phyloP scores from a whole-genome alignment of 2,329 filamentous ascomycete species.

The Colletotrichum euphorbiae region DNA sequence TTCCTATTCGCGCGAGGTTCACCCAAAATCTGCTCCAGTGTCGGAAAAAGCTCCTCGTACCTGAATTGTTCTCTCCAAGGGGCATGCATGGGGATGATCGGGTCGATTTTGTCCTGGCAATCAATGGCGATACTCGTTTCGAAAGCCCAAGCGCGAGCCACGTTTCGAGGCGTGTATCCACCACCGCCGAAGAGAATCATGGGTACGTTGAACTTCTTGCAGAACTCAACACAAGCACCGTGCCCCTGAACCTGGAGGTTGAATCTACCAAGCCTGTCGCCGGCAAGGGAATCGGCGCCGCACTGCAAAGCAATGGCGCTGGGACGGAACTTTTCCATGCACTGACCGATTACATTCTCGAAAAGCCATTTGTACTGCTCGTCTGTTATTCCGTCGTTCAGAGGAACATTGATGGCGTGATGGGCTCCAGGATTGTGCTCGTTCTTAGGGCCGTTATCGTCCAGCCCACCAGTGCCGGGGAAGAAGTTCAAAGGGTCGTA shows the following conservation, averaged over 20 bases:
- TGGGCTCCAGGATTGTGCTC: slow-evolving; percentile 89
- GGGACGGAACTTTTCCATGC: slow-evolving; percentile 87
- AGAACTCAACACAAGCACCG: slow-evolving; percentile 88
- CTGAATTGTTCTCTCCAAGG: slow-evolving; percentile 92
- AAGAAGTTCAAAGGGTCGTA: slow-evolving; percentile 89
- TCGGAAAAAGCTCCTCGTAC: slow-evolving; percentile 83
- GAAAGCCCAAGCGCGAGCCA: slow-evolving; percentile 95
- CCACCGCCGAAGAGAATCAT: slow-evolving; percentile 93
- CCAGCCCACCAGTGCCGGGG: slow-evolving; percentile 87
- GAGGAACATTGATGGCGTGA: slow-evolving; percentile 89
- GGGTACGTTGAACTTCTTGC: slow-evolving; percentile 83
- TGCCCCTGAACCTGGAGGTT: slow-evolving; percentile 97
- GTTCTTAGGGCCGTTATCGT: slow-evolving; percentile 85
- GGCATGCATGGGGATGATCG: slow-evolving; percentile 81
- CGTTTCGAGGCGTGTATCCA: slow-evolving; percentile 96
- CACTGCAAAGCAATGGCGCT: slow-evolving; percentile 94
- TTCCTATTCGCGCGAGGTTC: slow-evolving; percentile 84
- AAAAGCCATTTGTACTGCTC: slow-evolving; percentile 90
- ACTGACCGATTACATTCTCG: slow-evolving; percentile 80
- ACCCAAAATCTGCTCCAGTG: slow-evolving; percentile 77
- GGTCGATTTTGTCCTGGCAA: slow-evolving; percentile 75
- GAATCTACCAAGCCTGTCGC: slow-evolving; percentile 93
- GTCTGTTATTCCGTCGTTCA: slow-evolving; percentile 92
- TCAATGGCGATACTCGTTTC: slow-evolving; percentile 93
- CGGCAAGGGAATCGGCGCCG: slow-evolving; percentile 92